Base-by-base conservation (phyloP, 2,329 filamentous ascomycete genomes). In the Chalaropsis thielavioides region DNA sequence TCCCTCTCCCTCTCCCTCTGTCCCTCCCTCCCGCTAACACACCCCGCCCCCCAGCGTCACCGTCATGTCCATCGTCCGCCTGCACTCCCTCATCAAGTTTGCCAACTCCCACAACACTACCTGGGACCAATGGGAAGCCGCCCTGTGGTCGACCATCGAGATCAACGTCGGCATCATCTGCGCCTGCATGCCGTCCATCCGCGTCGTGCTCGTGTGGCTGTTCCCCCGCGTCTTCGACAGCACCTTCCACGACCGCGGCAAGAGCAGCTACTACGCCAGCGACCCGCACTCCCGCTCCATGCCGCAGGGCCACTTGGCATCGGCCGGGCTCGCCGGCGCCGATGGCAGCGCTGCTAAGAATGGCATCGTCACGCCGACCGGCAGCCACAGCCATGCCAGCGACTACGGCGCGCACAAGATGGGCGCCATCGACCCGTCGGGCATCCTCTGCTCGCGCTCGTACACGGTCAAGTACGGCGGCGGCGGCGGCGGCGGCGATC, bases 151-250 rank as follows among this genome's bases (percentile, higher is more conserved):
- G 3, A 69, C 69, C 1, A 67, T 75, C 54, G 73, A 75, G 68
- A 70, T 74, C 62, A 70, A 72, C 67, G 68, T 72, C 46, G 72
- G 71, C 61, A 71, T 74, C 61, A 72, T 74, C 35, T 73, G 73
- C 67, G 73, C 72, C 27, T 73, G 71, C 63, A 68, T 74, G 68
- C 73, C 73, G 0, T 68, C 72, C 1, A 54, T 74, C 27, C 70
- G 71, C 22, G 68, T 71, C 51, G 67, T 74, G 4, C 67, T 74
- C 22, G 69, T 70, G 27, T 68, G 71, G 1, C 69, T 74, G 61
- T 72, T 76, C 70, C 75, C 75, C 44, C 68, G 64, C 38, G 56
- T 71, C 31, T 66, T 71, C 60, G 72, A 7, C 60, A 71, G 72
- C 11, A 71, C 73, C 17, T 70, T 73, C 38, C 43, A 66, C 62